These are phyloP conservation scores for Fragilariopsis cylindrus DNA, from an alignment of 108 stramenopile species.

Conservation along the genomic window DNA sequence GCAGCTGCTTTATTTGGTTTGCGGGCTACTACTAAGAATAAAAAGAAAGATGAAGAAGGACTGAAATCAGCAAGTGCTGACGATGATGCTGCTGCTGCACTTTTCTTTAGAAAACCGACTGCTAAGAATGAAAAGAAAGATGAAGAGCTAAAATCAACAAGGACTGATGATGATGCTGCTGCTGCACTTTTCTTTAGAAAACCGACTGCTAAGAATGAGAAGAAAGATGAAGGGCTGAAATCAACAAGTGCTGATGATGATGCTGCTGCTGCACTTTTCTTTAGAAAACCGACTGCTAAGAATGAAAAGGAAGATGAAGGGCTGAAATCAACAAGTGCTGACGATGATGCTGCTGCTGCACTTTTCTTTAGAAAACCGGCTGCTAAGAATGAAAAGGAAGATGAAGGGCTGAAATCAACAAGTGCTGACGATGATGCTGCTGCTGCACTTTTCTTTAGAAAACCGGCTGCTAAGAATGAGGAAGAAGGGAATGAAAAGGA, in stretches of 20 bases:
- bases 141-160: background rate
- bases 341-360: background rate
- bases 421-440: constrained; percentile 1
- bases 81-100: background rate
- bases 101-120: background rate
- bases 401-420: background rate
- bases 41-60: background rate
- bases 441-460: background rate
- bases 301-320: background rate
- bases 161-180: background rate
- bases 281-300: background rate
- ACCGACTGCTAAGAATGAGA: too few relatives aligned
- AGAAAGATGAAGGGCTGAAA: background rate
- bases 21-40: background rate
- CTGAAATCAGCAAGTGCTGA: background rate
- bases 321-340: background rate
- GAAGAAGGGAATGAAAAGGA: background rate
- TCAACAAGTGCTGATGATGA: background rate
- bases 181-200: background rate
- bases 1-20: constrained; percentile 33
- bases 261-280: background rate
- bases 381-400: too few relatives aligned
- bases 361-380: background rate
- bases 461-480: background rate
- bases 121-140: background rate